phyloP scores from a whole-genome alignment of 352 stramenopile genomes.

The Phytopythium helicoides region DNA sequence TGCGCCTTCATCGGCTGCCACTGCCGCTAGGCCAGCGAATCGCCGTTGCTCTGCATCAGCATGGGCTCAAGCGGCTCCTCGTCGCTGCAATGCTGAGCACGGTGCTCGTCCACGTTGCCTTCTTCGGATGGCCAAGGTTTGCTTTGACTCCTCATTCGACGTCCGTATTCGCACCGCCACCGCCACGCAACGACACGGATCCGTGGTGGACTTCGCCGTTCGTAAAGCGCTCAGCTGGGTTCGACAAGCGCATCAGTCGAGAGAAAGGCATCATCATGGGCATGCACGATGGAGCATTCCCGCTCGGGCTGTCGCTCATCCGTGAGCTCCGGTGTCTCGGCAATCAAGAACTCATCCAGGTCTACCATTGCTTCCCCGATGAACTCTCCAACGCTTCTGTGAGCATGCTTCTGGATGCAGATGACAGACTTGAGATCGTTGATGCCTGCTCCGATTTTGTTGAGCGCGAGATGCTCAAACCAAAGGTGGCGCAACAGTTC shows the following conservation, averaged over 20 bases:
- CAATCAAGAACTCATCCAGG: slow-evolving; percentile 35
- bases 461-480: slow-evolving; percentile 11
- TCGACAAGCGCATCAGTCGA: slow-evolving; percentile 14
- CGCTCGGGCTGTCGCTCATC: slow-evolving; percentile 32
- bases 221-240: slow-evolving; percentile 8
- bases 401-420: slow-evolving; percentile 10
- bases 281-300: slow-evolving; percentile 22
- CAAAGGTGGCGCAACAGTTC: slow-evolving; percentile 19
- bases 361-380: slow-evolving; percentile 31
- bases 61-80: neutral
- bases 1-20: too few species aligned
- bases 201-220: neutral
- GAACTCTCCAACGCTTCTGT: slow-evolving; percentile 24
- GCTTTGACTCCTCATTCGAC: neutral
- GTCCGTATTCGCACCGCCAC: neutral
- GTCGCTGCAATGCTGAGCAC: neutral
- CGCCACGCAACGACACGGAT: neutral
- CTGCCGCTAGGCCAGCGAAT: too few species aligned
- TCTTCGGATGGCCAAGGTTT: neutral
- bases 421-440: slow-evolving; percentile 27
- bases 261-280: slow-evolving; percentile 31
- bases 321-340: slow-evolving; percentile 16
- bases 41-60: neutral
- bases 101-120: neutral
- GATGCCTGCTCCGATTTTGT: slow-evolving; percentile 33